Evolutionary conservation across 441 rosid genomes (phyloP).

Genomic region (Caryocar brasiliense): DNA sequence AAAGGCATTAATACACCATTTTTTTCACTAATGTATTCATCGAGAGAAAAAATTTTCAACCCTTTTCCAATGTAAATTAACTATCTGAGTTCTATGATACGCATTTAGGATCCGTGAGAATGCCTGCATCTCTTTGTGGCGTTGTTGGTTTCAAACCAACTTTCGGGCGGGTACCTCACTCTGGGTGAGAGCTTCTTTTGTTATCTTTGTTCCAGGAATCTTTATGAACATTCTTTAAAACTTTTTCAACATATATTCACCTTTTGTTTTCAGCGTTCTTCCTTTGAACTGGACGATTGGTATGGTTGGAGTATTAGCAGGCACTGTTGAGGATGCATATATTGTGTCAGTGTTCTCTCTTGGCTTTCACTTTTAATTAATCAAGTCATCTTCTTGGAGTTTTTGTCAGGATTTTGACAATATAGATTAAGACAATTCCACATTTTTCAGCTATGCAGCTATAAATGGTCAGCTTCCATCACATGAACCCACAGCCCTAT

Average conservation of each 20-base stretch:
- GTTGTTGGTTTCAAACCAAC: slow-evolving; percentile 72
- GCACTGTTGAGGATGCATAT: slow-evolving; percentile 56
- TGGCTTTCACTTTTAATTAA: not conserved
- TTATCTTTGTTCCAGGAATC: not conserved
- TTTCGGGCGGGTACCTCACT: slow-evolving; percentile 43
- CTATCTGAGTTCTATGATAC: too few species aligned
- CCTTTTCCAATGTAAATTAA: too few species aligned
- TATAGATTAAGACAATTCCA: not conserved
- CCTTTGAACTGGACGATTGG: slow-evolving; percentile 77
- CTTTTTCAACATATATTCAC: not conserved
- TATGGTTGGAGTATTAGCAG: slow-evolving; percentile 61
- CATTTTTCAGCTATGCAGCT: slow-evolving; percentile 50
- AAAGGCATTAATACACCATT: not conserved
- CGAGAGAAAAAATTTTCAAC: too few species aligned
- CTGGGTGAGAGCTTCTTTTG: slow-evolving; percentile 30
- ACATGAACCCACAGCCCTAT: slow-evolving; percentile 7
- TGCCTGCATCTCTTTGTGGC: slow-evolving; percentile 80
- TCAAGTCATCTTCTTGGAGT: not conserved
- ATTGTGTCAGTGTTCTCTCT: slow-evolving; percentile 28
- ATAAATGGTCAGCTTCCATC: slow-evolving; percentile 35
- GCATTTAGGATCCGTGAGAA: slow-evolving; percentile 53
- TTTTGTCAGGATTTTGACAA: not conserved
- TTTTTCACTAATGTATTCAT: too few species aligned
- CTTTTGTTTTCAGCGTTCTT: slow-evolving; percentile 40
- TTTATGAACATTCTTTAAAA: not conserved